Percentiles rank a stretch among this genome's conserved stretches.
phyloP scores from a whole-genome alignment of 2,329 filamentous ascomycete genomes.

The Remersonia thermophila region DNA sequence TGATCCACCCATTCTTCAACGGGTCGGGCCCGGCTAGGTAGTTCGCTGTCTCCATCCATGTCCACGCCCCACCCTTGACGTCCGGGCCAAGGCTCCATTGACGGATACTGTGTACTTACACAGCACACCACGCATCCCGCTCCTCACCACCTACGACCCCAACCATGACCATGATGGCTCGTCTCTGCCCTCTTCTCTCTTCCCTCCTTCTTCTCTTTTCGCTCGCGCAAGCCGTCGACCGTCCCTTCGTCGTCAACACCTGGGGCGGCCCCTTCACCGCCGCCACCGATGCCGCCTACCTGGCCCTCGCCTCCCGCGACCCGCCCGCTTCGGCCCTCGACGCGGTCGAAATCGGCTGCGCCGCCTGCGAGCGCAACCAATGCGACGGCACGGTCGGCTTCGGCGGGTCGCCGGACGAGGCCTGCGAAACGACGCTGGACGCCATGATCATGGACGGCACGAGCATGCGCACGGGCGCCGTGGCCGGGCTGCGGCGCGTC shows the following conservation, averaged over 20 bases:
- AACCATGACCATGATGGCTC: too few species aligned
- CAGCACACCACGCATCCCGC: too few species aligned
- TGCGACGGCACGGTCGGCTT: slow-evolving; percentile 44
- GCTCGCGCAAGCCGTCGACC: neutral
- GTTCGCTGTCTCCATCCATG: too few species aligned
- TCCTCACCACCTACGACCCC: too few species aligned
- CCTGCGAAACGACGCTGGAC: slow-evolving; percentile 45
- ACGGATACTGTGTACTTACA: too few species aligned
- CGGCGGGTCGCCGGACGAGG: slow-evolving; percentile 42
- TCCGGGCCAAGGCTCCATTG: too few species aligned
- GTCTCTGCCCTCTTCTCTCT: too few species aligned
- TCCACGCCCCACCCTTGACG: too few species aligned
- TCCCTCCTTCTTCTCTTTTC: neutral
- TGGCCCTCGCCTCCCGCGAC: slow-evolving; percentile 9
- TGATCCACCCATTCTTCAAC: too few species aligned
- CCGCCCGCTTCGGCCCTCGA: slow-evolving; percentile 30
- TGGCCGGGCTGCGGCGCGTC: slow-evolving; percentile 38
- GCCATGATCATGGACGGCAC: slow-evolving; percentile 46
- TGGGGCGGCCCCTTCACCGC: slow-evolving; percentile 41
- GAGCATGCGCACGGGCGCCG: slow-evolving; percentile 40
- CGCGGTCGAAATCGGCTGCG: slow-evolving; percentile 39
- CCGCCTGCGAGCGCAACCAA: slow-evolving; percentile 37
- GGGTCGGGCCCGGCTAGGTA: too few species aligned
- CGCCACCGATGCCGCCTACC: slow-evolving; percentile 39
- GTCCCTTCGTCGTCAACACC: slow-evolving; percentile 40